Evolutionary conservation across 2,329 filamentous ascomycete species (phyloP), one percentile per base, ranked within the genome.

Genomic region (Teratosphaeria destructans): DNA sequence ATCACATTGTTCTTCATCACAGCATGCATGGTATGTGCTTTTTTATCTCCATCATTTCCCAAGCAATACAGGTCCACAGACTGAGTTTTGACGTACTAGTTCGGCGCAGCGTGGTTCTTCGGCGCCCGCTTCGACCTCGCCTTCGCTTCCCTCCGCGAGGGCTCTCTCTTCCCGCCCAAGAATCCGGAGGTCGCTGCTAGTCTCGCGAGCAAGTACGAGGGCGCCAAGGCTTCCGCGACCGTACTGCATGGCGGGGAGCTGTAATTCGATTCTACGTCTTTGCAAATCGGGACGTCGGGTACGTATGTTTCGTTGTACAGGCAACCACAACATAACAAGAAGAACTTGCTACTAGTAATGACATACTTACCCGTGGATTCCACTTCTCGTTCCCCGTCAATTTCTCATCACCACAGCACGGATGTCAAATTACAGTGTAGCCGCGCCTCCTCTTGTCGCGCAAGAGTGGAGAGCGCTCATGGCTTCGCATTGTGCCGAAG

Each of bases 381-480:
- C 60, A 27, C 49, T 54, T 39, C 47, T 26, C 26, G 29, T 43
- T 32, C 26, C 47, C 39, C 23, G 32, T n/a, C 52, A 23, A 56
- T 55, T 43, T 55, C 52, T 32, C 29, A 32, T 32, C 29, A 32
- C 29, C 29, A 32, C 56, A 93, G 92, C 92, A 95, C 89, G 88
- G 89, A 96, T 96, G 91, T 96, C 91, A 96, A 96, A 96, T 96
- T 96, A 85, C 92, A 94, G 93, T 88, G 81, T 84, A 84, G 86
- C 85, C 86, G 77, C 74, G 71, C 72, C 67, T 55, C 34, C 43
- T 49, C 43, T 49, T 49, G 14, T 49, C 19, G 43, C n/a, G 16
- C 43, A 10, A 49, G 43, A 19, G 43, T 49, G 3, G n/a, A 23
- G 43, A 5, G 53, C 14, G 32, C 43, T 77, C 86, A 75, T 96